Base-by-base conservation (phyloP, 2,329 filamentous ascomycete species). In the Tolypocladium capitatum region DNA sequence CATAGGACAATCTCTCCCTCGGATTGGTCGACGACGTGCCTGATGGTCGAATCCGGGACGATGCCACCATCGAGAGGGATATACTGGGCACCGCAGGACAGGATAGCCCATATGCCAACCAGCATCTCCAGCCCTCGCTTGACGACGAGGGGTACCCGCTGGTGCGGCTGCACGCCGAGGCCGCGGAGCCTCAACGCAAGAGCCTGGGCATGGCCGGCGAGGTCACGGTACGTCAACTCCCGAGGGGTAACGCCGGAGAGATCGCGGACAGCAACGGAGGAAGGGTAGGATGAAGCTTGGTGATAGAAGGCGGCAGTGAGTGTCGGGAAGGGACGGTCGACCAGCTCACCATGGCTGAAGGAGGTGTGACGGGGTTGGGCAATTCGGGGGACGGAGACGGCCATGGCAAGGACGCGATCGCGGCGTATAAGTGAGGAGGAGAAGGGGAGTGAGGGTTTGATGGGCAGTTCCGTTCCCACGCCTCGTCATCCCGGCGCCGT, bases 51-150 rank as follows among this genome's bases (percentile, higher is more conserved):
- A 45, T 73, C 70, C 0, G 73, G 65, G 10, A 73, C 70, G 31
- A 76, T 66, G 6, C 72, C 71, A 33, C 76, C 76, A 51, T 81
- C 78, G 2, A 81, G 66, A 3, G 77, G 77, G 5, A 80, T 68
- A 55, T 81, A 81, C 52, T 81, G 76, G 14, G 71, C 76, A 20
- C 76, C 76, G 43, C 71, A 71, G 48, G 75, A 75, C 32, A 81
- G 61, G 18, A 79, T 65, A 2, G 74, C 76, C 48, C 76, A 64
- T 44, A 80, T 78, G 20, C 72, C 75, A 45, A 78, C 66, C 7
- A 79, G 61, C 74, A 80, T 77, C 52, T 76, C 74, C 43, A 76
- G 60, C 35, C 74, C 72, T 14, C 76, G 68, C 49, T 72, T 72
- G 48, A 73, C 71, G n/a, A 80, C 68, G 27, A 80, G 64, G n/a